phyloP scores from a whole-genome alignment of 2,329 filamentous ascomycete species.

The Leptographium wingfieldii region DNA sequence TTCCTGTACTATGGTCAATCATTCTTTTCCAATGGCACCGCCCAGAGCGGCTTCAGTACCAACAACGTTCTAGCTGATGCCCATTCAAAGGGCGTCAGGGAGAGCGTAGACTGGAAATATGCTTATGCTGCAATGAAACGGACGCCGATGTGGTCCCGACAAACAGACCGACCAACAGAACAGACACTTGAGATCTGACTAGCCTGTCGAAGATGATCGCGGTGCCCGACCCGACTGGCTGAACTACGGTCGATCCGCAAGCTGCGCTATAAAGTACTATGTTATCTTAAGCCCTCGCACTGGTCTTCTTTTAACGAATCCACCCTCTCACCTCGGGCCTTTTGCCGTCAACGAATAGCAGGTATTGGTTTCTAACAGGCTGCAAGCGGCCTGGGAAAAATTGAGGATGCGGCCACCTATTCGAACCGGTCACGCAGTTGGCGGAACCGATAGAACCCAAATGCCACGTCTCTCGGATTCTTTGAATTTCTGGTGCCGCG shows the following conservation, averaged over 20 bases:
- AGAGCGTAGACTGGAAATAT: constrained; percentile 49
- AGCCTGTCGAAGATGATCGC: constrained; percentile 53
- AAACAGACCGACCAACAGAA: constrained; percentile 51
- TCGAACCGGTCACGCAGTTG: constrained; percentile 52
- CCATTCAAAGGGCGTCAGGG: constrained; percentile 53
- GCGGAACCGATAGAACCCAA: constrained; percentile 58
- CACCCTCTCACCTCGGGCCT: neutral
- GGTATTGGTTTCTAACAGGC: constrained; percentile 47
- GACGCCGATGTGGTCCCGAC: constrained; percentile 52
- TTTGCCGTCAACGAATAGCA: constrained; percentile 40
- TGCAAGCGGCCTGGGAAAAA: constrained; percentile 38
- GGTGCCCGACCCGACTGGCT: constrained; percentile 60
- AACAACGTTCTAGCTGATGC: constrained; percentile 64
- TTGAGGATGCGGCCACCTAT: constrained; percentile 42
- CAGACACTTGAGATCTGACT: constrained; percentile 42
- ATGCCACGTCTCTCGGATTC: constrained; percentile 45
- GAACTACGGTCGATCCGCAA: constrained; percentile 44
- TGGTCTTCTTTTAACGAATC: neutral
- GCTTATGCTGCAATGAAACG: constrained; percentile 52
- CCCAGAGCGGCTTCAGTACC: constrained; percentile 57
- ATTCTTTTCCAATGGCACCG: constrained; percentile 55
- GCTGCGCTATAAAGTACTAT: constrained; percentile 50
- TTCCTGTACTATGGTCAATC: constrained; percentile 55
- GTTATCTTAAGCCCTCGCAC: neutral
- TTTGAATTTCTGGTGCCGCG: constrained; percentile 55